These are phyloP conservation scores for Alternaria postmessia DNA, from an alignment of 2,329 filamentous ascomycete genomes.

Conservation along the genomic window DNA sequence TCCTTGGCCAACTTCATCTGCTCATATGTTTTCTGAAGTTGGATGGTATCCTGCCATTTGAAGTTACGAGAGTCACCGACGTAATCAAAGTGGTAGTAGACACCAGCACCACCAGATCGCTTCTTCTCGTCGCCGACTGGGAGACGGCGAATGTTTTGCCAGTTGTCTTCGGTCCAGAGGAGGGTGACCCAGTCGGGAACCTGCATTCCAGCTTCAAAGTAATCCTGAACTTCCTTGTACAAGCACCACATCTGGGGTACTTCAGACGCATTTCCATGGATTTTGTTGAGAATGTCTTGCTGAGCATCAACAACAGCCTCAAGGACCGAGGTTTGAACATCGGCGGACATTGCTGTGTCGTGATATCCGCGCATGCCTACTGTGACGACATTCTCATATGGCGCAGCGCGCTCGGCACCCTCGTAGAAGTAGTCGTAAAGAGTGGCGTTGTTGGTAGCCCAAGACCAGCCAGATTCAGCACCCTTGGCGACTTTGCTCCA, in stretches of 20 bases:
- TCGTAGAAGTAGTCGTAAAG: conserved; percentile 74
- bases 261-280: conserved; percentile 61
- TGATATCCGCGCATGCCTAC: conserved; percentile 73
- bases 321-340: conserved; percentile 66
- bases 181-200: conserved; percentile 73
- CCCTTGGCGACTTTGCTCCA: conserved; percentile 62
- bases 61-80: conserved; percentile 68
- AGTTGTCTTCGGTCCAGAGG: conserved; percentile 75
- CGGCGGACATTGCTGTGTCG: conserved; percentile 68
- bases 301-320: conserved; percentile 69
- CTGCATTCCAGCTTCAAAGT: conserved; percentile 69
- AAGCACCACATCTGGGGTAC: conserved; percentile 76
- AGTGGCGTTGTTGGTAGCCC: conserved; percentile 72
- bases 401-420: conserved; percentile 70
- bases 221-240: conserved; percentile 77
- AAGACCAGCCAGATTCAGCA: conserved; percentile 65
- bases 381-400: conserved; percentile 73
- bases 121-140: conserved; percentile 67
- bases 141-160: conserved; percentile 69
- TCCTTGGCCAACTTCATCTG: conserved; percentile 70
- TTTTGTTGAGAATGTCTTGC: conserved; percentile 64
- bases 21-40: conserved; percentile 70
- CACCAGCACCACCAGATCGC: conserved; percentile 69
- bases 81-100: conserved; percentile 73
- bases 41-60: conserved; percentile 70